Evolutionary conservation across 768 basidiomycete genomes (phyloP), one percentile per base, ranked within the genome.

Genomic region (Xanthoconium purpureum): DNA sequence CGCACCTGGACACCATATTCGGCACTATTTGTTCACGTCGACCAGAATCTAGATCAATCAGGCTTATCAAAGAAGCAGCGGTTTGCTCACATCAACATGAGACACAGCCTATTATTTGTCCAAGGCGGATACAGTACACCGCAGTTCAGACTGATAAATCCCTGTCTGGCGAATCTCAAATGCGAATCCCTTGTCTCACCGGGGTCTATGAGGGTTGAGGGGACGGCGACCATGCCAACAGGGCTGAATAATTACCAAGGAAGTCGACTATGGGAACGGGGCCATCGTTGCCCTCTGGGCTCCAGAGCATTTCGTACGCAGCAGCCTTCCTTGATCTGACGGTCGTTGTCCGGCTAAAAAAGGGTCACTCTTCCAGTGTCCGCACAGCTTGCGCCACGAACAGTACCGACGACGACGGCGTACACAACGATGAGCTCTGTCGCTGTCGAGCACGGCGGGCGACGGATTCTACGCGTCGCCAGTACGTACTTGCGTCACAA

Each of bases 221-320:
- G 65, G 5, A 52, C 56, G 45, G 47, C 14, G 57, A 45, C 57
- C 52, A 59, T 65, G 61, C 61, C 59, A 64, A 67, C 64, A 44
- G 60, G 58, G 61, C 24, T 38, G 30, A 13, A 48, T 42, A 24
- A 59, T 61, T 54, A 44, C 66, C 61, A 53, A 45, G 46, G 44
- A 54, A 33, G 60, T 47, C 44, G 17, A 32, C 28, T 28, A 10
- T 36, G 35, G 42, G 29, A 39, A 38, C 37, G 50, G 40, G 50
- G 38, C 48, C 48, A 40, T 10, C 45, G 15, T 35, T 55, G 57
- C 42, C 32, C n/a, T 44, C 10, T 11, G 14, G 29, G 10, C 6
- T 12, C 13, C 12, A 44, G 15, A 49, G 44, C 47, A 37, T 43
- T 37, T 35, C 50, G 30, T 32, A 20, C 36, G 18, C 48, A 38